Conservation (phyloP, 2,329 filamentous ascomycete species). For the Stenocarpella maydis region DNA sequence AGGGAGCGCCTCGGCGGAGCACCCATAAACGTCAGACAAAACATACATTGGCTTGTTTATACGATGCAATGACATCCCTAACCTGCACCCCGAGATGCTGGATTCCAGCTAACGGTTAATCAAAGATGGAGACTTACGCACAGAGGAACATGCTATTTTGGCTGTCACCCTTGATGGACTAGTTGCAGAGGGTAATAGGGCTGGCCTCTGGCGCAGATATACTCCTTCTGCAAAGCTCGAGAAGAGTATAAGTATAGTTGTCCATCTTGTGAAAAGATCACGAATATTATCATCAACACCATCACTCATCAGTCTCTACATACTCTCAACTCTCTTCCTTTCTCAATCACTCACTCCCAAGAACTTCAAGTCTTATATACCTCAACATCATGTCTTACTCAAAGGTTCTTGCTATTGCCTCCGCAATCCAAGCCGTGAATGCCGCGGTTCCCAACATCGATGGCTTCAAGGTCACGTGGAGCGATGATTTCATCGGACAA, state of each 20-base stretch:
- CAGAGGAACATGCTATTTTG: background rate
- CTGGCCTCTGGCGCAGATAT: background rate
- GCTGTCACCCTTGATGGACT: background rate
- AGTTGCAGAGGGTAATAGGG: background rate
- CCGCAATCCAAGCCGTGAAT: background rate
- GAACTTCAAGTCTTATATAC: background rate
- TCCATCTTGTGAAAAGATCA: background rate
- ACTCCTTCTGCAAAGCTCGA: background rate
- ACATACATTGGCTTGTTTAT: conserved; percentile 21
- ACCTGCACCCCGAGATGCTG: background rate
- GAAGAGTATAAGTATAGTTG: background rate
- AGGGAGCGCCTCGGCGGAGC: background rate
- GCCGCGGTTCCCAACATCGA: conserved; percentile 1
- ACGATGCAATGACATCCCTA: conserved; percentile 12
- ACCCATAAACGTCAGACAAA: conserved; percentile 22
- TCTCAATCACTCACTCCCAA: background rate
- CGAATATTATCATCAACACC: background rate
- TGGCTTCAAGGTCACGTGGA: conserved; percentile 15
- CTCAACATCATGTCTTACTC: conserved; percentile 4
- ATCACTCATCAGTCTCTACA: background rate
- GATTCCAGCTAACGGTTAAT: conserved; percentile 5
- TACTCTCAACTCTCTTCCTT: background rate
- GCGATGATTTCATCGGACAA: conserved; percentile 10
- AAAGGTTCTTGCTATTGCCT: background rate
- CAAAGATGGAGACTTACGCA: background rate